These are phyloP conservation scores for Blastocystis sp. DNA, from an alignment of 352 stramenopile species.

Conservation along the genomic window DNA sequence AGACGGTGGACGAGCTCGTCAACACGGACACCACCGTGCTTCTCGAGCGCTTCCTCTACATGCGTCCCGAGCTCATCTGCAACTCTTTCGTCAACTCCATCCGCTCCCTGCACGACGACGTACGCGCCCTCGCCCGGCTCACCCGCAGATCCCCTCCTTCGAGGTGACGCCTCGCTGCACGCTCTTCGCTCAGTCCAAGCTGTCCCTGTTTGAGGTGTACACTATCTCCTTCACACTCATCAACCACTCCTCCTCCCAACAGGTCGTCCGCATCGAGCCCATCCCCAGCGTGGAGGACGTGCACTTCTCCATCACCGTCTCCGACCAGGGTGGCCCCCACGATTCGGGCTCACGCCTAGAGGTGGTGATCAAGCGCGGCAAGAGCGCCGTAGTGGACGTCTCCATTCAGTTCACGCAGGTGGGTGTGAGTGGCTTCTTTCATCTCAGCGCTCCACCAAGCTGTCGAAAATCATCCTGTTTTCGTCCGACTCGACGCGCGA, in stretches of 20 bases:
- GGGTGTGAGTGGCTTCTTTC: not conserved
- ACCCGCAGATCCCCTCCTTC: conserved; percentile 28
- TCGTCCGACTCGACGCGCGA: not conserved
- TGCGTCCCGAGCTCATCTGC: conserved; percentile 57
- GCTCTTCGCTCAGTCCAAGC: conserved; percentile 25
- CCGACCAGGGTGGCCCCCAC: not conserved
- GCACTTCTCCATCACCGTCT: not conserved
- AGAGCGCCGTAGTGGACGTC: not conserved
- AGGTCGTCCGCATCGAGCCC: conserved; percentile 16
- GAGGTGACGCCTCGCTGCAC: conserved; percentile 29
- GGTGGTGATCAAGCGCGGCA: not conserved
- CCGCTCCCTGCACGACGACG: conserved; percentile 2
- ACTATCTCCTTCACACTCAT: conserved; percentile 20
- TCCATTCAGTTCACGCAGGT: conserved; percentile 50
- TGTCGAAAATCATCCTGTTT: conserved; percentile 62
- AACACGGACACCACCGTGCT: conserved; percentile 49
- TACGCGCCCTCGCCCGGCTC: not conserved
- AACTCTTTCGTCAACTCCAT: conserved; percentile 49
- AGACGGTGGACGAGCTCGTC: conserved; percentile 40
- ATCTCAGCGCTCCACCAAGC: conserved; percentile 22
- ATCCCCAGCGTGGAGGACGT: conserved; percentile 20
- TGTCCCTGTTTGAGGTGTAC: conserved; percentile 12
- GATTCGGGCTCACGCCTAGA: not conserved
- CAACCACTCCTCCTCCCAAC: not conserved
- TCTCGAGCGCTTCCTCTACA: conserved; percentile 57